phyloP scores from a whole-genome alignment of 1,284 basidiomycete species.

The Tylopilus sp. region DNA sequence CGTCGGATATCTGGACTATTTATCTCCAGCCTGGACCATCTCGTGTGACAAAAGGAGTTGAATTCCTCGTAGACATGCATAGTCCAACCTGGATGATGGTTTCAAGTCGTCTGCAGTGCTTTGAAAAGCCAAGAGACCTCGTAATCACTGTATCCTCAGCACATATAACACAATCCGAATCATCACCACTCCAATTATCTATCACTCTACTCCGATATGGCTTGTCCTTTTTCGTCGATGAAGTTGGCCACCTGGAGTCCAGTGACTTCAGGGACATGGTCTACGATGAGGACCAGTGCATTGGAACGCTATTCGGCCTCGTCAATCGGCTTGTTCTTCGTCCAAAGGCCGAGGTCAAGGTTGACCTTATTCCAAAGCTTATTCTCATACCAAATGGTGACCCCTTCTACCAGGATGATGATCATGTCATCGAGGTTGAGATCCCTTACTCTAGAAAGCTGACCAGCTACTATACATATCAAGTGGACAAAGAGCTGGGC shows the following conservation, averaged over 20 bases:
- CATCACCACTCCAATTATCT: neutral
- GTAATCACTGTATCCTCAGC: neutral
- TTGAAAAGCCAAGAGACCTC: neutral
- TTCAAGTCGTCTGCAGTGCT: neutral
- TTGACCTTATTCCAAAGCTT: neutral
- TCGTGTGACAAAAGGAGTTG: neutral
- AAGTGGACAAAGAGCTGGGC: neutral
- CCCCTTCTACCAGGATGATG: neutral
- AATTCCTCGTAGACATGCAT: neutral
- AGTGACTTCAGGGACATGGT: neutral
- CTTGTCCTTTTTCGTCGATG: neutral
- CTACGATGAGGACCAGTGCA: neutral
- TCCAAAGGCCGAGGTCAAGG: neutral
- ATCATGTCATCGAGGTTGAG: neutral
- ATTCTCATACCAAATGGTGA: neutral
- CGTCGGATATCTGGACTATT: neutral
- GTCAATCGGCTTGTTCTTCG: neutral
- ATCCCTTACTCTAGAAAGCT: neutral
- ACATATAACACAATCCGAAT: neutral
- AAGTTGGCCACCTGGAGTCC: neutral
- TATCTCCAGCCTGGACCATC: neutral
- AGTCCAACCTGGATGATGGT: conserved; percentile 1
- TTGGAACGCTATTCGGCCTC: neutral
- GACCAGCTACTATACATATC: neutral
- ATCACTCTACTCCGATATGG: neutral